Percentiles rank a stretch among this genome's conserved stretches.
Evolutionary conservation across 768 basidiomycete genomes (phyloP).

Genomic region (Auricularia sp.): DNA sequence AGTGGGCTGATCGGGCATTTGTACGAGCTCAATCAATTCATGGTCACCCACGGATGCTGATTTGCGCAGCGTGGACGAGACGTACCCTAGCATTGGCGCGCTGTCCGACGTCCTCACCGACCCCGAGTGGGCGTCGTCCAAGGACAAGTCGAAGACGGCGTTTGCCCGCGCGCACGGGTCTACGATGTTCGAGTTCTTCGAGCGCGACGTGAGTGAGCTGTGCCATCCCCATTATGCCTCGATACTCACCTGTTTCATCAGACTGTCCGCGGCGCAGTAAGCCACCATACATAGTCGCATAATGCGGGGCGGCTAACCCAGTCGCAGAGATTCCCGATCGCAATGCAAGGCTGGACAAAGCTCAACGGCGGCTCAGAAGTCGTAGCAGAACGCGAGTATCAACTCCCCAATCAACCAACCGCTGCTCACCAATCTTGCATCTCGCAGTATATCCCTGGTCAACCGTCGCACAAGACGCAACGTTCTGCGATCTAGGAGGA

Average conservation of each 20-base stretch:
- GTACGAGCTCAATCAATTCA: too few species aligned
- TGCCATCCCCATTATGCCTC: background rate
- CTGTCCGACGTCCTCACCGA: constrained; percentile 30
- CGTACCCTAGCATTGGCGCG: constrained; percentile 14
- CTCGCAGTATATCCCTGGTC: constrained; percentile 7
- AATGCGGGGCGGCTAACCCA: too few species aligned
- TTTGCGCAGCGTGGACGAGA: constrained; percentile 11
- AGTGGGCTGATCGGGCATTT: constrained; percentile 17
- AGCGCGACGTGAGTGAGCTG: background rate
- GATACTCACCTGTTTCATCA: background rate
- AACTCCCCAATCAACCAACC: too few species aligned
- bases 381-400: too few species aligned
- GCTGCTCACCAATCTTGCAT: background rate
- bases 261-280: too few species aligned
- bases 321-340: too few species aligned
- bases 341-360: too few species aligned
- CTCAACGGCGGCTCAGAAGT: too few species aligned
- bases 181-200: background rate
- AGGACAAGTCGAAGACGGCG: background rate
- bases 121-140: constrained; percentile 13
- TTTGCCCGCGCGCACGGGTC: background rate
- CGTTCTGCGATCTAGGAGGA: constrained; percentile 9
- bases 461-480: background rate
- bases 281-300: too few species aligned
- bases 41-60: too few species aligned